Base-by-base conservation (phyloP, 2,329 filamentous ascomycete species). In the Penicillium sp. region DNA sequence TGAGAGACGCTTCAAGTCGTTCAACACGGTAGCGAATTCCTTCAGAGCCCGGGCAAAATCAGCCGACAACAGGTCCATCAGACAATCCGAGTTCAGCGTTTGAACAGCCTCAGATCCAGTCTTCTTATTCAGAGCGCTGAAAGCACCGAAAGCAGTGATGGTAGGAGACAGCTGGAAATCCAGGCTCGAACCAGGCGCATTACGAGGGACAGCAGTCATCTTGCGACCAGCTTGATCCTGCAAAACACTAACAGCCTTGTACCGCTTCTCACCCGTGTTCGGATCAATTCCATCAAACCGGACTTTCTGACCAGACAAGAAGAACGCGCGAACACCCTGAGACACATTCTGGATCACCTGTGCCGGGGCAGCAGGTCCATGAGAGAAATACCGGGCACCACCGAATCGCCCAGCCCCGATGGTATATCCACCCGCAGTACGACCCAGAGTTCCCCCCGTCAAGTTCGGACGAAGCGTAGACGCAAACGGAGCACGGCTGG, bases 261-360 rank as follows among this genome's bases (percentile, higher is more conserved):
- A 97, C 62, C 86, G 86, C 79, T 91, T 90, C 78, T 93, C 88
- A 49, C 93, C 93, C 12, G 85, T 87, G 35, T 72, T 73, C 17
- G 86, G 78, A 58, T 89, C 88, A 47, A 90, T 76, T 13, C 94
- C 94, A 75, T 97, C 91, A 70, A 93, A 97, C 61, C 91, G 90
- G 10, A 91, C 89, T 76, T 93, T 95, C 72, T 96, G 88, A 0
- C 95, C 95, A 0, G 91, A 93, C n/a, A 97, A 84, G 80, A 92
- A 90, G 79, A 99, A 97, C 13, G 93, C 93, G 58, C 95, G 88
- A 72, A 98, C 89, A 5, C 93, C 95, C 70, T 93, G 89, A 13
- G 92, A 96, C n/a, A 97, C 94, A 78, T 97, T 97, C 77, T 95
- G 91, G 56, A 98, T 87, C 51, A 98, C 92, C 76, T 98, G 92